Evolutionary conservation across 495 filamentous ascomycete genomes (phyloP), one percentile per base, ranked within the genome.

Genomic region (Aspergillus affinis): DNA sequence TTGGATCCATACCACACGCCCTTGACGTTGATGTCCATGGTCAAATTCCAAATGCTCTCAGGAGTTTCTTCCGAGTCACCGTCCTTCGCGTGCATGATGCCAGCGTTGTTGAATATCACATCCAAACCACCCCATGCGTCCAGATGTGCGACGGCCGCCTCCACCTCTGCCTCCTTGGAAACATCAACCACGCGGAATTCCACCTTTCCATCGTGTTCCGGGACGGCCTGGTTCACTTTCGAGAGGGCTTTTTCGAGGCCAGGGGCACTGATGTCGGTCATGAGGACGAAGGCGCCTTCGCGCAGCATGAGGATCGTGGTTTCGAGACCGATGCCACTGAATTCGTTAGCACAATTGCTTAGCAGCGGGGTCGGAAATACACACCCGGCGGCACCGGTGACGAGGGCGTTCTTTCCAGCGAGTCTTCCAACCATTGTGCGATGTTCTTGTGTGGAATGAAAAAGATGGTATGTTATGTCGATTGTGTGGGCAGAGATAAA

Each of bases 101-200:
- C 94, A 0, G 94, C 94, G 70, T 98, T 98, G 83, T 98, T 98
- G 85, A 97, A 98, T 62, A 98, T 90, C 64, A 97, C 81, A 72
- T 98, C 94, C 0, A 91, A 77, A n/a, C 94, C 94, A 65, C 92
- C 93, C 91, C 90, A 96, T 50, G 77, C 60, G 67, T 97, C 93
- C 51, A 92, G 72, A 2, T 79, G 72, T 57, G 86, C 84, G n/a
- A 96, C 81, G 61, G 85, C 79, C 29, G 87, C 83, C 61, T 88
- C 73, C 21, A 97, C 85, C 30, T 91, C 82, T 59, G 79, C 65
- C 74, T 97, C 92, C 65, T 91, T 90, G 60, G 84, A 80, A 47
- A 88, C 85, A 65, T 88, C 86, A 69, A 82, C 85, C 59, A 78
- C 75, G 58, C 79, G 77, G 30, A 78, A 87, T 60, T 90, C 86